Conservation (phyloP, 2,329 filamentous ascomycete species). For the Graphium sp. region DNA sequence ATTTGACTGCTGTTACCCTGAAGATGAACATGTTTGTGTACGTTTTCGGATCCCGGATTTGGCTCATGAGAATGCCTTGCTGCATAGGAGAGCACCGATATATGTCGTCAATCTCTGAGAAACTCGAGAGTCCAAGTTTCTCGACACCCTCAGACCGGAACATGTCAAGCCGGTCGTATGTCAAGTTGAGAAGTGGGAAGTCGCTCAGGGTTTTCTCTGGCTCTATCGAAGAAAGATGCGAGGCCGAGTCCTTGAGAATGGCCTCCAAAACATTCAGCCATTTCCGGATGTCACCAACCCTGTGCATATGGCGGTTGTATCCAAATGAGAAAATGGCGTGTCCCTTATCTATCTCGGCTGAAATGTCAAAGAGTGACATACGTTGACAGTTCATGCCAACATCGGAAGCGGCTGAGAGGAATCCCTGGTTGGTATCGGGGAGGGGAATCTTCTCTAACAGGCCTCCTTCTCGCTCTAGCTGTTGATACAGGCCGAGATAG, state of each 20-base stretch:
- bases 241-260: slow-evolving; percentile 20
- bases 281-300: slow-evolving; percentile 20
- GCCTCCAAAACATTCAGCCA: slow-evolving; percentile 26
- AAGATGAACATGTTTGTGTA: slow-evolving; percentile 23
- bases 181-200: slow-evolving; percentile 22
- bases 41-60: slow-evolving; percentile 10
- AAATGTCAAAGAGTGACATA: slow-evolving; percentile 30
- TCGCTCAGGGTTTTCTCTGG: slow-evolving; percentile 24
- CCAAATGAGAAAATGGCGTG: slow-evolving; percentile 24
- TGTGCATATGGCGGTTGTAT: slow-evolving; percentile 21
- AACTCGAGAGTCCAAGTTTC: slow-evolving; percentile 16
- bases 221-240: slow-evolving; percentile 16
- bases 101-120: slow-evolving; percentile 15
- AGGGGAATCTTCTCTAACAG: slow-evolving; percentile 8
- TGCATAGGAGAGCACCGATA: slow-evolving; percentile 21
- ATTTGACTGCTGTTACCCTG: slow-evolving; percentile 17
- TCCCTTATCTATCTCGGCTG: slow-evolving; percentile 23
- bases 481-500: slow-evolving; percentile 12
- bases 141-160: slow-evolving; percentile 20
- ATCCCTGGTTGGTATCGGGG: slow-evolving; percentile 1
- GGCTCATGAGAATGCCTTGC: slow-evolving; percentile 17
- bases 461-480: slow-evolving; percentile 11
- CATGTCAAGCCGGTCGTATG: slow-evolving; percentile 19
- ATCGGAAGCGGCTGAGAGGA: too few species aligned
- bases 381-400: slow-evolving; percentile 7